Evolutionary conservation across 2,329 filamentous ascomycete species (phyloP), one percentile per base, ranked within the genome.

Genomic region (Fusarium coicis): DNA sequence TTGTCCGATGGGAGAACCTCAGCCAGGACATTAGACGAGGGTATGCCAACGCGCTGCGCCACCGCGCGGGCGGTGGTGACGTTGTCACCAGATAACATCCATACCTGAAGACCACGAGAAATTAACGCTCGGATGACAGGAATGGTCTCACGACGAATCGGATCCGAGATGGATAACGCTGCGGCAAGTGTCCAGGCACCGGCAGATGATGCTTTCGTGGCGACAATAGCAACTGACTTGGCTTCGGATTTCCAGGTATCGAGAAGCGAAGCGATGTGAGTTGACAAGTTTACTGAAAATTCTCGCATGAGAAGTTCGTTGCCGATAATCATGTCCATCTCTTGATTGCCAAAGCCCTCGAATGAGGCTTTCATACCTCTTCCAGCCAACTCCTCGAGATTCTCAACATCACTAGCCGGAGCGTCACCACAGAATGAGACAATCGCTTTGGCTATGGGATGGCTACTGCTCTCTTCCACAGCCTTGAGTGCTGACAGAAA

Each of bases 31-130:
- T 97, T 93, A 61, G 86, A 83, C 2, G 85, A 77, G 0, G 90
- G 87, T 72, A 98, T 97, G 28, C 93, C 93, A 23, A 97, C 86
- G 77, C 90, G 89, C 4, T 86, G 83, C 2, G 93, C 95, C 6
- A 98, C 93, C 0, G 94, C 94, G 26, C 88, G 86, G 5, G 95
- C 95, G 1, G 95, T 98, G n/a, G 86, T 91, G n/a, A 86, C 84
- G 78, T 97, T 97, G 84, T 98, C 95, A 36, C 95, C 95, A 0
- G 94, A 97, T 42, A 97, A 91, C 94, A 98, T 97, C 90, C 92
- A 97, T 8, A 97, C 93, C 37, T 91, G 89, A 52, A 93, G 91
- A 26, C 92, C 90, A 21, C 88, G 88, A 9, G 87, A 81, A 47
- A 89, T 87, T 1, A 97, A 88, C 3, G 90, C 86, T 11, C 83